These are phyloP conservation scores for Triticum timopheevii DNA, from an alignment of 176 grass and related monocot species.

Conservation along the genomic window DNA sequence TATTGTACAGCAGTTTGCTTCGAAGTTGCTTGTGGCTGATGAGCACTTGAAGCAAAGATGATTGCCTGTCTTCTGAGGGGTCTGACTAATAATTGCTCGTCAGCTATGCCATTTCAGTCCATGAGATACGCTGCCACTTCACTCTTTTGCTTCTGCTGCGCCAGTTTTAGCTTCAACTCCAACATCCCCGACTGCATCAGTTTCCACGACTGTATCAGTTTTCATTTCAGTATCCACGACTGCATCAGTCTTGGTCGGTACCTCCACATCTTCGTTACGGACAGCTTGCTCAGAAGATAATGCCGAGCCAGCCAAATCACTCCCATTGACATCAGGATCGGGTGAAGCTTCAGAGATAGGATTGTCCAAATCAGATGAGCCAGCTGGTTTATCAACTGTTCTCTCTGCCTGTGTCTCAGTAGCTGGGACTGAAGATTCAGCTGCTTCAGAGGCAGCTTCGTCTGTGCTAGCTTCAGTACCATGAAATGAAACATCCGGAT, in stretches of 20 bases:
- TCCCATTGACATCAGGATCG: conserved; percentile 25
- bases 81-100: conserved; percentile 36
- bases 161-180: conserved; percentile 26
- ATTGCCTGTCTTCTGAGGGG: conserved; percentile 14
- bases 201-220: conserved; percentile 17
- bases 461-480: conserved; percentile 37
- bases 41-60: conserved; percentile 39
- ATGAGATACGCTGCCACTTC: conserved; percentile 15
- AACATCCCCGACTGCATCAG: not conserved
- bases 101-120: conserved; percentile 34
- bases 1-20: conserved; percentile 52
- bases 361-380: conserved; percentile 23
- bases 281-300: conserved; percentile 21
- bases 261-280: conserved; percentile 5
- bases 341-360: conserved; percentile 22
- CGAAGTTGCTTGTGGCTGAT: conserved; percentile 14
- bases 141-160: conserved; percentile 33
- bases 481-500: conserved; percentile 32
- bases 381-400: not conserved
- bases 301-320: not conserved
- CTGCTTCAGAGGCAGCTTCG: conserved; percentile 23
- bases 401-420: conserved; percentile 25
- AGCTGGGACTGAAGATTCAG: conserved; percentile 23
- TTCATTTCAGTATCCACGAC: not conserved
- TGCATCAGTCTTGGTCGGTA: conserved; percentile 17